Conservation (phyloP, 2,329 filamentous ascomycete genomes). For the Ilyonectria destructans region DNA sequence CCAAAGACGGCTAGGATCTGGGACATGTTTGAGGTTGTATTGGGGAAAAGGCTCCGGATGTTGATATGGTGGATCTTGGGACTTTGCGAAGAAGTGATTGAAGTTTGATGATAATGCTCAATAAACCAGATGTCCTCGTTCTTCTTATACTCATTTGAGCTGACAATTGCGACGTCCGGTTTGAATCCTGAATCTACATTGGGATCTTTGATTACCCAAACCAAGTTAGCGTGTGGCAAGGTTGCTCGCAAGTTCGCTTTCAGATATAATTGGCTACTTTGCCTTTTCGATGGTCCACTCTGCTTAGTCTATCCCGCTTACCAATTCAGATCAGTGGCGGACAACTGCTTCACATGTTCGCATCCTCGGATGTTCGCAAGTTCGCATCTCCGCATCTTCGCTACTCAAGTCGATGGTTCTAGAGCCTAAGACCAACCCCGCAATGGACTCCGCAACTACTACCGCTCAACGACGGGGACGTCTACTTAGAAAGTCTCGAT, state of each 20-base stretch:
- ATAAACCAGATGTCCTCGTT: background rate
- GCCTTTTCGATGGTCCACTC: background rate
- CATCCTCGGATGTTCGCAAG: background rate
- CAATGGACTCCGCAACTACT: background rate
- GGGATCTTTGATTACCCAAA: background rate
- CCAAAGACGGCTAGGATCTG: conserved; percentile 65
- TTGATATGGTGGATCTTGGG: too few species aligned
- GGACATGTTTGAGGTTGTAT: conserved; percentile 41
- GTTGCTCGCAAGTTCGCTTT: background rate
- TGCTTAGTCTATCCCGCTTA: background rate
- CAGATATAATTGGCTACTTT: background rate
- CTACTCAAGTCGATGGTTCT: background rate
- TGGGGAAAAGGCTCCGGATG: background rate
- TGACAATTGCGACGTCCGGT: background rate
- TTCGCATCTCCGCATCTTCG: background rate
- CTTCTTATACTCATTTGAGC: background rate
- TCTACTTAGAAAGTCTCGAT: background rate
- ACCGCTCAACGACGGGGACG: background rate
- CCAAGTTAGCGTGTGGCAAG: background rate
- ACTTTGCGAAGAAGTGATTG: background rate
- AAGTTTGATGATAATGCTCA: background rate
- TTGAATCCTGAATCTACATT: background rate
- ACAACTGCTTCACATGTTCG: background rate
- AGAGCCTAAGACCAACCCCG: background rate
- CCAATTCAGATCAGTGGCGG: background rate